Evolutionary conservation across 805 yeast species (phyloP).

Genomic region (Candida coquimbonensis): DNA sequence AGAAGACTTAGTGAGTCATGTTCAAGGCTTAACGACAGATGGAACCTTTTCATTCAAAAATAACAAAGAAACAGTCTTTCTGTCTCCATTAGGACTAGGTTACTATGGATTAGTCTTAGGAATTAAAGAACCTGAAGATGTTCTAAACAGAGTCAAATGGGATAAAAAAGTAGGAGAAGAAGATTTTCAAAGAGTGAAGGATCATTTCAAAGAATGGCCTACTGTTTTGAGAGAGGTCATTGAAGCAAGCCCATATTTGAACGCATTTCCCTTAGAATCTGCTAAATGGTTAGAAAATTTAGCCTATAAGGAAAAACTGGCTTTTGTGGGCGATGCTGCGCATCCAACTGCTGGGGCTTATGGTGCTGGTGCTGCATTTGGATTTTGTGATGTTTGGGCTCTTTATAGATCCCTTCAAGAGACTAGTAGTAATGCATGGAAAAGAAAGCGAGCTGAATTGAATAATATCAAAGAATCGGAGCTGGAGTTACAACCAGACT

Average conservation of each 20-base stretch:
- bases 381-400: slow-evolving; percentile 1
- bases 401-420: neutral
- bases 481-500: neutral
- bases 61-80: neutral
- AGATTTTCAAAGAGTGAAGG: neutral
- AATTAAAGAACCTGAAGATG: neutral
- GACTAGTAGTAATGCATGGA: neutral
- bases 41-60: neutral
- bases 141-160: neutral
- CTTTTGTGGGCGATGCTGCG: neutral
- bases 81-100: neutral
- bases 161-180: neutral
- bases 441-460: neutral
- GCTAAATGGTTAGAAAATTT: neutral
- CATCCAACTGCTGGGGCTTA: slow-evolving; percentile 1
- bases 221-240: neutral
- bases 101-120: neutral
- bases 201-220: neutral
- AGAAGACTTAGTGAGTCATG: neutral
- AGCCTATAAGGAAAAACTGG: neutral
- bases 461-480: neutral
- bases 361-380: slow-evolving; percentile 1
- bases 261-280: neutral
- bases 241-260: neutral
- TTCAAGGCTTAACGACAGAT: neutral